phyloP scores from a whole-genome alignment of 2,329 filamentous ascomycete genomes.

The Clonostachys chloroleuca region DNA sequence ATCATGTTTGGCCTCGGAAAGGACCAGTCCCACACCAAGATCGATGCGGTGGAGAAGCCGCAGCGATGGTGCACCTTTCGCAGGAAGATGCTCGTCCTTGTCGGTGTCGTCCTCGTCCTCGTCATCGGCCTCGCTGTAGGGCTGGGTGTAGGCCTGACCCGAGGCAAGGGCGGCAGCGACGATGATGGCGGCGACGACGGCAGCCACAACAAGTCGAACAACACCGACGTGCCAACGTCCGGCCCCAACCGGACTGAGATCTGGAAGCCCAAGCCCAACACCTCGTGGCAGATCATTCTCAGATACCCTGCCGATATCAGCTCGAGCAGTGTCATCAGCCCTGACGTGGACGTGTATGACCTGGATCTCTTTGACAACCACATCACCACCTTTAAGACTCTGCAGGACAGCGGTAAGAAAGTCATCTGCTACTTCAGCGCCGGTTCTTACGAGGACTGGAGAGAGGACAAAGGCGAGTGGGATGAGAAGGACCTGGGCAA shows the following conservation, averaged over 20 bases:
- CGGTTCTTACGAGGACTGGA: slow-evolving; percentile 62
- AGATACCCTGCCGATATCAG: slow-evolving; percentile 32
- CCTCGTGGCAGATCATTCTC: slow-evolving; percentile 61
- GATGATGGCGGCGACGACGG: slow-evolving; percentile 7
- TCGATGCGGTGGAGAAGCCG: slow-evolving; percentile 2
- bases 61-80: slow-evolving; percentile 2
- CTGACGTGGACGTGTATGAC: slow-evolving; percentile 45
- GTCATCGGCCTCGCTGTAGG: slow-evolving; percentile 45
- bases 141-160: slow-evolving; percentile 48
- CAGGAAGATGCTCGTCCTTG: slow-evolving; percentile 21
- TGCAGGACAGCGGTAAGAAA: slow-evolving; percentile 50
- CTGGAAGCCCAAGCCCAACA: slow-evolving; percentile 49
- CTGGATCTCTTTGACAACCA: slow-evolving; percentile 53
- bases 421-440: slow-evolving; percentile 76
- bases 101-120: slow-evolving; percentile 13
- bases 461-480: slow-evolving; percentile 54
- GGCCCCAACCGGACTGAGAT: slow-evolving; percentile 6
- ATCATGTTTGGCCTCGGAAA: slow-evolving; percentile 1
- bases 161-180: slow-evolving; percentile 14
- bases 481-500: slow-evolving; percentile 50
- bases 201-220: slow-evolving; percentile 8
- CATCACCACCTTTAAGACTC: slow-evolving; percentile 40
- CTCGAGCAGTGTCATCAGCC: slow-evolving; percentile 26
- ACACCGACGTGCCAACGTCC: slow-evolving; percentile 9
- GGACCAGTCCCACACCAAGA: background rate